Conservation (phyloP, 148 eudicot genomes). For the Nyssa sinensis region DNA sequence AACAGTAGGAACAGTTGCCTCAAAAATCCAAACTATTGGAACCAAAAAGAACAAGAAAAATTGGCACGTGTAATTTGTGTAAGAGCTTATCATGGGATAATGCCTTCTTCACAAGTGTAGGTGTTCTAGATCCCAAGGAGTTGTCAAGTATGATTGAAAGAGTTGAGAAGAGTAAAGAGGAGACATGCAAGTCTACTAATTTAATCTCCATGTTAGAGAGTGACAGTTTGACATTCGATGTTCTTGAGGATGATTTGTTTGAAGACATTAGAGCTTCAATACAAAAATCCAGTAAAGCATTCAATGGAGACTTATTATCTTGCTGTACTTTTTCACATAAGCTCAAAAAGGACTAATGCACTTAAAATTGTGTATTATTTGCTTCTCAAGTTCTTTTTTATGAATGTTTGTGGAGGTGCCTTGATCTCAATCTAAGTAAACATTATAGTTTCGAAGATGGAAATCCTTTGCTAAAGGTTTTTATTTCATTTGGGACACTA, state of each 20-base stretch:
- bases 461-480: too few species aligned
- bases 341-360: too few species aligned
- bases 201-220: conserved; percentile 75
- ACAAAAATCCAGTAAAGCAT: conserved; percentile 62
- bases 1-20: conserved; percentile 23
- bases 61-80: conserved; percentile 67
- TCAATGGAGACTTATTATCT: too few species aligned
- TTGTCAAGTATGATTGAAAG: conserved; percentile 80
- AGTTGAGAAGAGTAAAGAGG: conserved; percentile 58
- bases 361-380: too few species aligned
- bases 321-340: too few species aligned
- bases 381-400: too few species aligned
- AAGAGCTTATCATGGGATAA: conserved; percentile 98
- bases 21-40: conserved; percentile 40
- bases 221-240: conserved; percentile 69
- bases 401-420: too few species aligned
- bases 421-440: too few species aligned
- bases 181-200: conserved; percentile 68
- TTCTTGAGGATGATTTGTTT: conserved; percentile 81
- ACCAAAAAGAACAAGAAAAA: conserved; percentile 34
- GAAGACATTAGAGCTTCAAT: conserved; percentile 94
- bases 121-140: conserved; percentile 89
- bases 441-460: too few species aligned
- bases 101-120: conserved; percentile 88
- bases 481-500: too few species aligned